These are phyloP conservation scores for Cucurbita ficifolia DNA, from an alignment of 306 rosid genomes.

Conservation along the genomic window DNA sequence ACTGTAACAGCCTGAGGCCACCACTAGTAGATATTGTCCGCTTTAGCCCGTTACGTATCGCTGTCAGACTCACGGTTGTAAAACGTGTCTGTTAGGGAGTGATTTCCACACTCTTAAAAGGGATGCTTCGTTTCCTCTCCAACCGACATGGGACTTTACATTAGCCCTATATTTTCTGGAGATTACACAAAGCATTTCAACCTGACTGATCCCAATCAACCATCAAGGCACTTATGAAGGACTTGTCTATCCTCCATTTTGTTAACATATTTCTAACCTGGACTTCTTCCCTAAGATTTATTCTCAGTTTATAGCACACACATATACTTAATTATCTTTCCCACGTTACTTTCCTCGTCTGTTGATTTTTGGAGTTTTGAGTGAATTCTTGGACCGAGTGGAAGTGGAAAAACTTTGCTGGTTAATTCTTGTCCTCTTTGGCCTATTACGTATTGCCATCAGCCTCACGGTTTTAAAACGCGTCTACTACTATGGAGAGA, in stretches of 20 bases:
- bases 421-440: slow-evolving; percentile 7
- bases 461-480: too few relatives aligned
- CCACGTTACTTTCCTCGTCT: background rate
- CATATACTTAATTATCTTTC: background rate
- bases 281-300: background rate
- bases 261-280: background rate
- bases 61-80: too few relatives aligned
- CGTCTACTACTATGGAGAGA: too few relatives aligned
- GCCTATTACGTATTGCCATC: too few relatives aligned
- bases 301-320: background rate
- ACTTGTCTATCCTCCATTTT: background rate
- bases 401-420: slow-evolving; percentile 94
- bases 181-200: background rate
- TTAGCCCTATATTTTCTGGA: background rate
- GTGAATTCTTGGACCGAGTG: slow-evolving; percentile 75
- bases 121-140: too few relatives aligned
- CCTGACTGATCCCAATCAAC: background rate
- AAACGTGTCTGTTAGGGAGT: too few relatives aligned
- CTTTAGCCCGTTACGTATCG: too few relatives aligned
- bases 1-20: too few relatives aligned
- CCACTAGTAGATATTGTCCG: too few relatives aligned
- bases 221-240: background rate
- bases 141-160: background rate
- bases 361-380: slow-evolving; percentile 48
- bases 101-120: too few relatives aligned